Base-by-base conservation (phyloP, 345 rosid genomes). In the Populus deltoides region DNA sequence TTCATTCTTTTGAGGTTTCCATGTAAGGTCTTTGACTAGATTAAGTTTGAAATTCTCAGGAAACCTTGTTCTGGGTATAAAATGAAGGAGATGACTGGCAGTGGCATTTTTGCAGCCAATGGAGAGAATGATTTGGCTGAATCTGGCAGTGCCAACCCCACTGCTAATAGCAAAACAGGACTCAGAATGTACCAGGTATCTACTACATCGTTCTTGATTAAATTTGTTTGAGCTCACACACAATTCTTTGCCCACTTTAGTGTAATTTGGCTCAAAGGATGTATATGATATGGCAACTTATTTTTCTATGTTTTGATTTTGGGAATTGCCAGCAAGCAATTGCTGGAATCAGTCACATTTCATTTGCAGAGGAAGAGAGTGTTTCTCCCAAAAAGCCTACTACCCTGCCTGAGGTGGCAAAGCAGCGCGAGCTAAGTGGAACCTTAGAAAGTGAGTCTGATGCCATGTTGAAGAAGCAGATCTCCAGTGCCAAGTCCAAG, bases 351-450 rank as follows among this genome's bases (percentile, higher is more conserved):
- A 95, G 96, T 76, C 97, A 91, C 79, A 93, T 96, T 80, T 94
- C 98, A 35, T 94, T 96, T 78, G 90, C 85, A n/a, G 99, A 92
- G 75, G 97, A 89, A 66, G 97, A 91, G 66, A 84, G 86, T 68
- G 59, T 90, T 69, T 87, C 97, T 31, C 98, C 94, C 41, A 92
- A 87, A 75, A 94, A 86, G 83, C 99, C 98, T 0, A 51, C 77
- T 72, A 79, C 92, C 68, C 67, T 93, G 74, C 90, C 97, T 11
- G 99, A 93, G 86, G 92, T 90, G 51, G 93, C 97, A 2, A 96
- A 96, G 86, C 99, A 96, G 89, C 90, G 99, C 5, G 99, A 96
- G 81, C 85, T 96, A 31, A 96, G 95, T 57, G 99, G 99, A 29
- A 89, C 92, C 0, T 71, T 90, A 69, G 97, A 89, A 74, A 89